Base-by-base conservation (phyloP, 352 stramenopile genomes). In the Phytophthora melonis region DNA sequence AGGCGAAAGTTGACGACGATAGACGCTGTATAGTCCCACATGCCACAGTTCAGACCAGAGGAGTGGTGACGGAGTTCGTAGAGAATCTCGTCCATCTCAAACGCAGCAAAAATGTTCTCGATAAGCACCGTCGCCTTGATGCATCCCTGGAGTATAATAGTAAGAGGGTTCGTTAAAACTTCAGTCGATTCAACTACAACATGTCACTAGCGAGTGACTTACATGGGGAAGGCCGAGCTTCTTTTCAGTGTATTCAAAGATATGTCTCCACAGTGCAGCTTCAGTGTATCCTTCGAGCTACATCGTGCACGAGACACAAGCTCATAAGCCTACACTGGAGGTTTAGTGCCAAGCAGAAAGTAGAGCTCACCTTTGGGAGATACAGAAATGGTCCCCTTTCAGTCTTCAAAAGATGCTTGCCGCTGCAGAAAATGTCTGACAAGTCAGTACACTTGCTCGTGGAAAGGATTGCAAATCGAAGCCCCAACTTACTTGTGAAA, bases 21-120 rank as follows among this genome's bases (percentile, higher is more conserved):
- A 18, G 93, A 98, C 67, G 98, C 98, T 7, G 98, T 97, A 79
- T 99, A 99, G 79, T 99, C 97, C 96, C 97, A 99, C 71, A 98
- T 96, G 41, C 97, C 97, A 77, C 97, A 99, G 80, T 99, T 99
- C 45, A 99, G 79, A 27, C 97, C 97, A 11, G 91, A 80, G 18
- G 93, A 98, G 82, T 99, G 95, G 66, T 98, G 86, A 53, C 93
- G 90, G 57, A 99, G 87, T 78, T 98, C 97, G 68, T 96, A 99
- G 3, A 99, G 81, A 65, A 97, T 94, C 62, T 99, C 97, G 69
- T 99, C 97, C 95, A 99, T 99, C 70, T 99, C 89, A 74, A 99
- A 99, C 18, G 94, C 95, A 8, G 97, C 97, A 58, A 97, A 97
- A 63, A 99, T 98, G 43, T 93, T 99, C 75, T 99, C 97, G 47